Base-by-base conservation (phyloP, 1,284 basidiomycete genomes). In the Puccinia coronata region DNA sequence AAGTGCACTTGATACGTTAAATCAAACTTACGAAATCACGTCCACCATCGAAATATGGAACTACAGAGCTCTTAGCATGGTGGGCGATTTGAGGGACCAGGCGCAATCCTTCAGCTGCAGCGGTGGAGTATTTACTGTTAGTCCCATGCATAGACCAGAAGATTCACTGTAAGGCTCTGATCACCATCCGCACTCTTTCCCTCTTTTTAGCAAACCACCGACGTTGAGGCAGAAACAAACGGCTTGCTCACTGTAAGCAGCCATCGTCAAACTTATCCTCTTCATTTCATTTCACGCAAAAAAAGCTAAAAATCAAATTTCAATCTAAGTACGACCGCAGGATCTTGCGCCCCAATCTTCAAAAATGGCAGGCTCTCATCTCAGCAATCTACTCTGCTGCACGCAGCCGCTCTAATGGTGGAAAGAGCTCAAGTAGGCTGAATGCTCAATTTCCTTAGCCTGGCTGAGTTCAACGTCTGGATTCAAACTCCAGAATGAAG, bases 141-240 rank as follows among this genome's bases (percentile, higher is more conserved):
- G 76, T 41, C 20, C 41, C 47, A 16, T 57, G 12, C 9, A 11
- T 25, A 18, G 43, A 6, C 43, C 43, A 16, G 8, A 43, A 31
- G n/a, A n/a, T n/a, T n/a, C n/a, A n/a, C n/a, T n/a, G n/a, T n/a
- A n/a, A n/a, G n/a, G n/a, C n/a, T n/a, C n/a, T n/a, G n/a, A n/a
- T n/a, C n/a, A n/a, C n/a, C n/a, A n/a, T n/a, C n/a, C n/a, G n/a
- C n/a, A n/a, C n/a, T n/a, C n/a, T n/a, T n/a, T n/a, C n/a, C n/a
- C n/a, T n/a, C n/a, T 20, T 47, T 47, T 23, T 43, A 80, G 78
- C 78, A 80, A 80, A 80, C 78, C 4, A 80, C 78, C 6, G 78
- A 80, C 53, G 78, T 80, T 5, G 78, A 80, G 47, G 78, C 31
- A 31, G 78, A 80, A 71, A 63, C 71, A 8, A 80, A 80, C 41